These are phyloP conservation scores for Tagetes patula DNA, from an alignment of 129 eudicot genomes.

Conservation along the genomic window DNA sequence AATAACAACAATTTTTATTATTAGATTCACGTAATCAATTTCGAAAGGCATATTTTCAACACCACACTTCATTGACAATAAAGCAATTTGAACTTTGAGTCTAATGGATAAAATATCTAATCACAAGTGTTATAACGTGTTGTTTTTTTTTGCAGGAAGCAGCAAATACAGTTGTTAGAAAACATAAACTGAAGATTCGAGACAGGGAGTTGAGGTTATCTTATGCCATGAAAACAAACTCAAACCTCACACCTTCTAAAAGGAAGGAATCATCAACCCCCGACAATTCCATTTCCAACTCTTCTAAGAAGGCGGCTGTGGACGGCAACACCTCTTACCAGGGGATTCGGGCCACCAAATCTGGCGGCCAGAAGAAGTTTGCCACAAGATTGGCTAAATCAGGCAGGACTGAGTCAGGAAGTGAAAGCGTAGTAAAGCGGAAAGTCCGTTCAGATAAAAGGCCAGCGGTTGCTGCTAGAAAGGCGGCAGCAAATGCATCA, in stretches of 20 bases:
- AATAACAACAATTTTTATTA: background rate
- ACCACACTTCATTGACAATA: too few species aligned
- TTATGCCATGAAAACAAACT: conserved; percentile 38
- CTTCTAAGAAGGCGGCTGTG: conserved; percentile 29
- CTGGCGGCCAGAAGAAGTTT: conserved; percentile 42
- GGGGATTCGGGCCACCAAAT: conserved; percentile 39
- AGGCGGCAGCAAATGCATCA: conserved; percentile 32
- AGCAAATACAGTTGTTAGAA: conserved; percentile 40
- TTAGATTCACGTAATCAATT: too few species aligned
- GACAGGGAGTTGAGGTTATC: conserved; percentile 45
- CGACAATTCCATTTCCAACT: background rate
- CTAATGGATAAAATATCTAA: too few species aligned
- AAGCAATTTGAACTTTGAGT: too few species aligned
- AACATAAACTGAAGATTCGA: conserved; percentile 41
- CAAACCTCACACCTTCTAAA: conserved; percentile 31
- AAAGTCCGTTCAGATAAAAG: conserved; percentile 41
- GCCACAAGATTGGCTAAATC: conserved; percentile 25
- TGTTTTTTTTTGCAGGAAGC: conserved; percentile 35
- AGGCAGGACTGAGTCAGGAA: conserved; percentile 21
- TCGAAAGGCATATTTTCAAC: too few species aligned
- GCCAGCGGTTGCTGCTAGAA: conserved; percentile 46
- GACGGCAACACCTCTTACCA: conserved; percentile 35
- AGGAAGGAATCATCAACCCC: conserved; percentile 24
- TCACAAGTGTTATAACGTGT: background rate
- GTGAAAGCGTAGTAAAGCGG: conserved; percentile 28